A percentile compares a stretch with the other conserved stretches of the same genome.
Conservation (phyloP, 345 rosid genomes). For the Euphorbia tirucalli region DNA sequence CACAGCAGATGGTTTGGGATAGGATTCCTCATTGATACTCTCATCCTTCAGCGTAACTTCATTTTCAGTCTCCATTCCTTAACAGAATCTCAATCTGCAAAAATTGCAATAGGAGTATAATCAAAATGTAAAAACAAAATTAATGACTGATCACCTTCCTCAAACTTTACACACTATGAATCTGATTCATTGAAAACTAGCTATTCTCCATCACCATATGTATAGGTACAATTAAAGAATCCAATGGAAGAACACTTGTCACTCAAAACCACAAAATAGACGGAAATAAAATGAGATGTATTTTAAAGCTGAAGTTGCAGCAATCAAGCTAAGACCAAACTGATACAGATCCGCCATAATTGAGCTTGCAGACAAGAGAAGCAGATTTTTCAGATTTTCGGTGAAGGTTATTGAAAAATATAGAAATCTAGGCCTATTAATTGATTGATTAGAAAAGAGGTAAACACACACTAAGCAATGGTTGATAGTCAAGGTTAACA, state of each 20-base stretch:
- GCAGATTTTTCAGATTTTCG: not conserved
- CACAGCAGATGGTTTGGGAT: conserved; percentile 29
- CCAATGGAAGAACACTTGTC: not conserved
- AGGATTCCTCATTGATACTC: conserved; percentile 28
- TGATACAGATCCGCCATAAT: conserved; percentile 1
- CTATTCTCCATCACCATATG: not conserved
- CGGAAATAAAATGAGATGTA: not conserved
- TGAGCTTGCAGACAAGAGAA: conserved; percentile 4
- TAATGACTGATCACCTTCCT: not conserved
- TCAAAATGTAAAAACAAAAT: not conserved
- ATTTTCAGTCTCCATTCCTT: conserved; percentile 62
- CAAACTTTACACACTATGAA: not conserved
- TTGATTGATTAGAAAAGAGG: too few species aligned
- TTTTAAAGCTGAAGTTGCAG: not conserved
- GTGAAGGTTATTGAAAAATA: not conserved
- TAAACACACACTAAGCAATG: too few species aligned
- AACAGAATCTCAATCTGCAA: conserved; percentile 21
- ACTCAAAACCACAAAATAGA: not conserved
- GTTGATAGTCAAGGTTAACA: not conserved
- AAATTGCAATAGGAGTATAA: conserved; percentile 14
- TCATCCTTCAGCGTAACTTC: conserved; percentile 36
- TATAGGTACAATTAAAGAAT: not conserved
- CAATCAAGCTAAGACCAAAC: not conserved
- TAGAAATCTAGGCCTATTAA: too few species aligned
- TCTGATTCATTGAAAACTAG: not conserved